Base-by-base conservation (phyloP, 345 rosid species). In the Citrus reticulata region DNA sequence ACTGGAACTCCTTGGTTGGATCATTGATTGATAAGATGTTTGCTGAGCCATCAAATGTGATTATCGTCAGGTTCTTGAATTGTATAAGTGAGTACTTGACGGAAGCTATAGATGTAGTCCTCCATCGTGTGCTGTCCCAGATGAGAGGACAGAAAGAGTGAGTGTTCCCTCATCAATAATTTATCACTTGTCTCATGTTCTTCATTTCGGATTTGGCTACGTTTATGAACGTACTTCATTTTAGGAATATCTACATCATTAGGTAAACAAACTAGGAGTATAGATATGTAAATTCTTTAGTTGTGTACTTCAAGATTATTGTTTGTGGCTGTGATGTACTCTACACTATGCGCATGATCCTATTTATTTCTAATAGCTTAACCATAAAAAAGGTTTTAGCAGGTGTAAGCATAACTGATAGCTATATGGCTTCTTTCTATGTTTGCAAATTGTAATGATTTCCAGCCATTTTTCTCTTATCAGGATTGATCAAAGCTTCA, bases 31-130 rank as follows among this genome's bases (percentile, higher is more conserved):
- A 91, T 72, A 93, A 95, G 91, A 88, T 95, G 95, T 93, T 92
- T 82, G 78, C 85, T 22, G 95, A 95, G 87, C 98, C 98, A 83
- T 87, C 93, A 81, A 95, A 95, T 90, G 90, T 94, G 40, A 88
- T 81, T 80, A 78, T 93, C 63, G 91, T 95, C 74, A 90, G 91
- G 84, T 95, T 95, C 83, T 81, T 93, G 79, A 93, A 97, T 72
- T 81, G 68, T 78, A 87, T 92, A 78, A 90, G 88, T 68, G 98
- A 95, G 63, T 84, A 87, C 77, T 81, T 93, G 81, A 94, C 89
- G 54, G 87, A 88, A 77, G 82, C 81, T 66, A 88, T 87, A 58
- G 88, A 91, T 76, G 13, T 81, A 62, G 94, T 93, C 75, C 91
- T 95, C 75, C 30, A 65, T 79, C 91, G 69, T 79, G 86, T 93